These are phyloP conservation scores for Kodamaea neixiangensis DNA, from an alignment of 805 yeast genomes.

Conservation along the genomic window DNA sequence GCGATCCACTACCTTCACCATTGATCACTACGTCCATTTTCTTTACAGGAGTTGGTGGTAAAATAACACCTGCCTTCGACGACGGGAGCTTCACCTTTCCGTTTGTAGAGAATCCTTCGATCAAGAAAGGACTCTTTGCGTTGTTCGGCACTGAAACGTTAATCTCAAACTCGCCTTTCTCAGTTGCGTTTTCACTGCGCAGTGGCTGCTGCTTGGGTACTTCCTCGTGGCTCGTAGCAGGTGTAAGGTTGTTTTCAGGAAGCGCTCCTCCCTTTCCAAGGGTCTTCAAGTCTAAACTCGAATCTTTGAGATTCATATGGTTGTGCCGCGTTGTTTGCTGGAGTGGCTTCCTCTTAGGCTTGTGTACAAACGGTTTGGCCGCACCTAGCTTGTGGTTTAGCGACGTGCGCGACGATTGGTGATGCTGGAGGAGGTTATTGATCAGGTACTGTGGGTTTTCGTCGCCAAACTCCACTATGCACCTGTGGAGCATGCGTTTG, in stretches of 20 bases:
- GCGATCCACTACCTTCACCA: conserved; percentile 12
- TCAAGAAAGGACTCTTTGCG: neutral
- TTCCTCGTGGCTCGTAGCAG: neutral
- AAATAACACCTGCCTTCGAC: conserved; percentile 43
- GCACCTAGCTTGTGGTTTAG: conserved; percentile 27
- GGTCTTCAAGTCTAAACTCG: conserved; percentile 39
- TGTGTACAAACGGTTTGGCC: neutral
- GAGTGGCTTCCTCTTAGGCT: conserved; percentile 9
- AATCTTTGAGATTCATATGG: conserved; percentile 41
- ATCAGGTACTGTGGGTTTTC: conserved; percentile 33
- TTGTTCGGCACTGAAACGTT: neutral
- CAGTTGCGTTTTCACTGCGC: neutral
- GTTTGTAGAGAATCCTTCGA: conserved; percentile 47
- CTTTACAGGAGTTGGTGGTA: conserved; percentile 71
- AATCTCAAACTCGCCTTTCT: neutral
- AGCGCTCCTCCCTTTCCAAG: neutral
- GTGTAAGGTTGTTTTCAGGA: conserved; percentile 7
- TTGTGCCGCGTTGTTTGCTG: conserved; percentile 28
- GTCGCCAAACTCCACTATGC: conserved; percentile 29
- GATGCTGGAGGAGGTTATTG: conserved; percentile 39
- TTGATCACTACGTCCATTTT: conserved; percentile 48
- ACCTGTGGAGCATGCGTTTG: conserved; percentile 34
- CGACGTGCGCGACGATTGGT: conserved; percentile 37
- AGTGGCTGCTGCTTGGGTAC: neutral
- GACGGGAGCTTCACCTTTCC: conserved; percentile 55